Evolutionary conservation across 805 yeast genomes (phyloP).

Genomic region (Saccharomycopsis olivae): DNA sequence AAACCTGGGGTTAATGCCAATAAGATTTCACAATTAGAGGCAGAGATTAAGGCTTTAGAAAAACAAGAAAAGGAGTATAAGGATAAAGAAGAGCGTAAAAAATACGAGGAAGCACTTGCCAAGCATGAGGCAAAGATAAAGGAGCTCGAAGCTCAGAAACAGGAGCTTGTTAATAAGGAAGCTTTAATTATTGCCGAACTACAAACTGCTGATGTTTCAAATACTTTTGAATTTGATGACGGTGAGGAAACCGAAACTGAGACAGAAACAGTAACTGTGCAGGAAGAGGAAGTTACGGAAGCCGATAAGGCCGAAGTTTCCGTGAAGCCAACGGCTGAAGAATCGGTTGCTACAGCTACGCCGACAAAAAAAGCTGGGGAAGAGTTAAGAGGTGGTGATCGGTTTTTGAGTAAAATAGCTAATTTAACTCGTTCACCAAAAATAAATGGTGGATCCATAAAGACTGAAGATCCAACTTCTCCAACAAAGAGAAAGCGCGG

Average conservation of each 20-base stretch:
- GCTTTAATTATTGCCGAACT: constrained; percentile 10
- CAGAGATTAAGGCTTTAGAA: constrained; percentile 12
- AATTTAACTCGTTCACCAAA: constrained; percentile 2
- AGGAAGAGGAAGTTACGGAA: background rate
- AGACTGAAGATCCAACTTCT: background rate
- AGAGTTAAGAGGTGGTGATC: background rate
- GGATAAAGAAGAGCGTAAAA: constrained; percentile 3
- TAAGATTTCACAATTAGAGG: constrained; percentile 13
- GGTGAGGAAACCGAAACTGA: constrained; percentile 2
- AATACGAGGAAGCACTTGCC: constrained; percentile 11
- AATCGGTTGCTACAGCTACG: background rate
- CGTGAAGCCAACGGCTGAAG: background rate
- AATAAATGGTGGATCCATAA: background rate
- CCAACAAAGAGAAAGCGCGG: constrained; percentile 10
- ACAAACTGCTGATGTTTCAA: constrained; percentile 5
- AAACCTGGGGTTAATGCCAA: constrained; percentile 11
- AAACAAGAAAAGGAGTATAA: constrained; percentile 6
- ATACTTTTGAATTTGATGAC: constrained; percentile 9
- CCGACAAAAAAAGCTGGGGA: background rate
- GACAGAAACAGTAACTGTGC: background rate
- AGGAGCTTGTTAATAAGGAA: constrained; percentile 9
- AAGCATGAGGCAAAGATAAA: constrained; percentile 11
- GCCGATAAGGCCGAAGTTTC: background rate
- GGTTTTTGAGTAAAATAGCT: constrained; percentile 6
- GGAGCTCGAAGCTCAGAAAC: constrained; percentile 13